These are phyloP conservation scores for Fusarium tanahbumbuense DNA, from an alignment of 2,329 filamentous ascomycete species.

Conservation along the genomic window DNA sequence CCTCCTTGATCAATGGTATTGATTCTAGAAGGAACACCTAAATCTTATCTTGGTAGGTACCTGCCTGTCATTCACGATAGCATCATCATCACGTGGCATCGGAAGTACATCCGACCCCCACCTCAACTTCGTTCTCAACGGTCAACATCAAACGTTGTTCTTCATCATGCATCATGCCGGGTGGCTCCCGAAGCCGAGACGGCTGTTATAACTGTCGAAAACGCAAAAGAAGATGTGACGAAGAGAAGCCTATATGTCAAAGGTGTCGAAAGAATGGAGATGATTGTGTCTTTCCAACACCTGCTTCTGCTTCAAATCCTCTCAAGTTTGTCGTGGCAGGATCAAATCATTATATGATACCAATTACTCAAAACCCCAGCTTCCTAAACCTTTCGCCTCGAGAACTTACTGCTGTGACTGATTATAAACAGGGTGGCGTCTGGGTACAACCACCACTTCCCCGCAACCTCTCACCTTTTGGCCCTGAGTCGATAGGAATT, in stretches of 20 bases:
- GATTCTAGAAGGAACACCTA: not conserved
- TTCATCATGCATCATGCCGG: constrained; percentile 35
- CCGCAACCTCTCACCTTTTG: constrained; percentile 26
- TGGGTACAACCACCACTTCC: not conserved
- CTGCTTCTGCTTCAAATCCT: constrained; percentile 34
- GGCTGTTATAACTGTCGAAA: constrained; percentile 61
- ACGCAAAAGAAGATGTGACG: constrained; percentile 62
- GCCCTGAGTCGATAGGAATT: constrained; percentile 9
- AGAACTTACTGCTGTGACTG: constrained; percentile 25
- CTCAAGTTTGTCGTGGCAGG: constrained; percentile 38
- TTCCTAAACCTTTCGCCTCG: constrained; percentile 37
- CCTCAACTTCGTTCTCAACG: not conserved
- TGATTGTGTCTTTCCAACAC: constrained; percentile 35
- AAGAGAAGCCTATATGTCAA: constrained; percentile 35
- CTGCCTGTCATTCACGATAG: constrained; percentile 1
- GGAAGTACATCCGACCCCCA: constrained; percentile 15
- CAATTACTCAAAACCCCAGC: constrained; percentile 4
- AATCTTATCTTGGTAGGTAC: not conserved
- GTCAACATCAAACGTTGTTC: not conserved
- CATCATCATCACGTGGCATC: constrained; percentile 20
- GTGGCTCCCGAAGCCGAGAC: constrained; percentile 40
- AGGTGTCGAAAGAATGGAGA: constrained; percentile 28
- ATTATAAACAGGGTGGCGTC: not conserved
- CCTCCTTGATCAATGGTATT: not conserved
- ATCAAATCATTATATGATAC: constrained; percentile 31